Conservation (phyloP, 345 rosid genomes). For the Gossypium herbaceum region DNA sequence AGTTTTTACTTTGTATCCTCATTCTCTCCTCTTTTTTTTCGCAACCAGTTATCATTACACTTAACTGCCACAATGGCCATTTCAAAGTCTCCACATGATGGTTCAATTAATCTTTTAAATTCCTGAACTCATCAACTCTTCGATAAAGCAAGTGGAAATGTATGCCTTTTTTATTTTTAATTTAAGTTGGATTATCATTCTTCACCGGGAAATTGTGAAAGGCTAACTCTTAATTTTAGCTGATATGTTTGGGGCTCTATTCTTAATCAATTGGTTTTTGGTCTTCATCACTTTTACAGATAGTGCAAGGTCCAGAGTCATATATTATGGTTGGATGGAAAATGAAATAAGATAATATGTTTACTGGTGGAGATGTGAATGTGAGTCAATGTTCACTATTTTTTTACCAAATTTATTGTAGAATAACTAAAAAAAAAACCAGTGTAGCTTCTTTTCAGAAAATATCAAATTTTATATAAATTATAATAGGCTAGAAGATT, state of each 20-base stretch:
- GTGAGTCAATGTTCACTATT: conserved; percentile 31
- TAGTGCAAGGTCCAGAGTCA: conserved; percentile 71
- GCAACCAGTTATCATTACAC: conserved; percentile 71
- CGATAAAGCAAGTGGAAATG: conserved; percentile 78
- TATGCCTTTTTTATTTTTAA: conserved; percentile 30
- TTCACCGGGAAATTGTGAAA: conserved; percentile 9
- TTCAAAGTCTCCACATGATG: conserved; percentile 78
- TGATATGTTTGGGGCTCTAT: conserved; percentile 8
- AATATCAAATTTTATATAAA: not conserved
- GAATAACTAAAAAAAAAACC: not conserved
- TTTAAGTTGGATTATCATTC: conserved; percentile 3
- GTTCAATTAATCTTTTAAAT: conserved; percentile 92
- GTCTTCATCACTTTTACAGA: conserved; percentile 39
- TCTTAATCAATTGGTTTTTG: conserved; percentile 15
- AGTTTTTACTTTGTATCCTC: conserved; percentile 12
- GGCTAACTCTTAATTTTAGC: not conserved
- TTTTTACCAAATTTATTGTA: not conserved
- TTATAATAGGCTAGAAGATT: not conserved
- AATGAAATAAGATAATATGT: conserved; percentile 67
- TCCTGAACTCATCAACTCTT: conserved; percentile 90
- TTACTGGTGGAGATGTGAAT: conserved; percentile 77
- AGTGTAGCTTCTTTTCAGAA: not conserved
- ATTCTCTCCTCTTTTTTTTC: conserved; percentile 17
- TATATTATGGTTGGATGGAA: conserved; percentile 80
- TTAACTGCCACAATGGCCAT: conserved; percentile 72